A percentile compares a stretch with the other conserved stretches of the same genome.
Conservation (phyloP, 352 stramenopile genomes). For the Phytophthora pini region DNA sequence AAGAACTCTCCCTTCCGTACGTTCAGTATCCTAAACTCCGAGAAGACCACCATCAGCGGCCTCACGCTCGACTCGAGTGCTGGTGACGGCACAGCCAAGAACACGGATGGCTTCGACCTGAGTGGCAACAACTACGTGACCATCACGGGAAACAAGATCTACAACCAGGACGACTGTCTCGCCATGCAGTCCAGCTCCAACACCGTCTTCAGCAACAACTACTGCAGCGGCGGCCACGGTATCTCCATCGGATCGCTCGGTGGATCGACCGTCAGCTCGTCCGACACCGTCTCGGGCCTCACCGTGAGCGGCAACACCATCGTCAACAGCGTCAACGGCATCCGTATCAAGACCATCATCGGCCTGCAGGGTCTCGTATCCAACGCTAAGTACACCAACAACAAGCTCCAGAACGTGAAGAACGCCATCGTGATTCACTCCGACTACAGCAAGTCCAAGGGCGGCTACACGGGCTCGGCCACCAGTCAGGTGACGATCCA, state of each 20-base stretch:
- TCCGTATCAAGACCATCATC: constrained; percentile 27
- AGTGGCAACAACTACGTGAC: no score
- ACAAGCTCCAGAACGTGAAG: constrained; percentile 24
- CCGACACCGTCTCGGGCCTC: constrained; percentile 30
- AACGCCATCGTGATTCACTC: constrained; percentile 24
- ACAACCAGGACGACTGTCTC: constrained; percentile 23
- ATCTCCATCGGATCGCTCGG: constrained; percentile 43
- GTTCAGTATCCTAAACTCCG: constrained; percentile 31
- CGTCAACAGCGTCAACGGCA: constrained; percentile 27
- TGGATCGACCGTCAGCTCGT: constrained; percentile 26
- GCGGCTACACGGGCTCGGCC: constrained; percentile 28
- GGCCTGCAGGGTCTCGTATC: constrained; percentile 29
- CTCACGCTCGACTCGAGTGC: constrained; percentile 16
- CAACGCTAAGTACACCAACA: constrained; percentile 24
- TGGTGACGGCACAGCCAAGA: constrained; percentile 14
- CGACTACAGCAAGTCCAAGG: constrained; percentile 29
- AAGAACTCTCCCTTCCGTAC: constrained; percentile 34
- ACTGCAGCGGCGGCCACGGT: constrained; percentile 20
- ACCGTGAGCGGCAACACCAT: constrained; percentile 34
- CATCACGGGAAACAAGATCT: no score
- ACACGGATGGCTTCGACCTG: constrained; percentile 26
- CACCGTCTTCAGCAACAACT: constrained; percentile 25
- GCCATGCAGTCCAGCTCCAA: constrained; percentile 29
- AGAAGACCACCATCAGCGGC: constrained; percentile 16
- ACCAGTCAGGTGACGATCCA: constrained; percentile 21